These are phyloP conservation scores for Xylariaceae sp. DNA, from an alignment of 2,329 filamentous ascomycete species.

Conservation along the genomic window DNA sequence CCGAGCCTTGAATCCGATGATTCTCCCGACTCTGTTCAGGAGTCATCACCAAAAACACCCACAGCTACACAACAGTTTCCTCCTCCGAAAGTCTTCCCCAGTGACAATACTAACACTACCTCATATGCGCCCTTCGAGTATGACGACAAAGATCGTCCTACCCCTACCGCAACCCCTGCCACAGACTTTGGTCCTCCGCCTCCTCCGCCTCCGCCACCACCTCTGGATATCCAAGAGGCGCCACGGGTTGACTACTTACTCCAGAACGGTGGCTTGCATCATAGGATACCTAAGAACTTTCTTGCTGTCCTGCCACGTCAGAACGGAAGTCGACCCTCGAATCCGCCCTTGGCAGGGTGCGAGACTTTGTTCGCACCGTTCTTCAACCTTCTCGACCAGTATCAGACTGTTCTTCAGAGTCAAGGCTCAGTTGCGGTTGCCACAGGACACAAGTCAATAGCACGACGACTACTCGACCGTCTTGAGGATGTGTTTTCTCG, in stretches of 20 bases:
- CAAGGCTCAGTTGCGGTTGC: conserved; percentile 91
- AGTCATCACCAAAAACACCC: conserved; percentile 59
- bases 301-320: conserved; percentile 59
- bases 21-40: conserved; percentile 48
- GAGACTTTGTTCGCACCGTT: conserved; percentile 78
- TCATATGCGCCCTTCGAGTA: conserved; percentile 29
- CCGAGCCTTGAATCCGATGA: conserved; percentile 42
- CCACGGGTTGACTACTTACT: conserved; percentile 90
- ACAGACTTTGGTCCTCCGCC: conserved; percentile 45
- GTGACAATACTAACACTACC: conserved; percentile 35
- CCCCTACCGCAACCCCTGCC: conserved; percentile 37
- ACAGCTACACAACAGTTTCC: conserved; percentile 51
- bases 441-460: conserved; percentile 92
- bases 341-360: conserved; percentile 62
- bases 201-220: conserved; percentile 68
- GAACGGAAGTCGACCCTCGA: conserved; percentile 55
- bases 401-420: conserved; percentile 73
- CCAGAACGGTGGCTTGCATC: conserved; percentile 76
- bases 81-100: conserved; percentile 38
- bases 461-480: conserved; percentile 80
- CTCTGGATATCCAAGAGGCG: conserved; percentile 64
- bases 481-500: conserved; percentile 92
- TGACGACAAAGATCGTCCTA: conserved; percentile 37
- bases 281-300: conserved; percentile 69
- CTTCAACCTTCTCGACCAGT: conserved; percentile 79